Conservation (phyloP, 805 yeast genomes). For the Barnettozyma siamensis region DNA sequence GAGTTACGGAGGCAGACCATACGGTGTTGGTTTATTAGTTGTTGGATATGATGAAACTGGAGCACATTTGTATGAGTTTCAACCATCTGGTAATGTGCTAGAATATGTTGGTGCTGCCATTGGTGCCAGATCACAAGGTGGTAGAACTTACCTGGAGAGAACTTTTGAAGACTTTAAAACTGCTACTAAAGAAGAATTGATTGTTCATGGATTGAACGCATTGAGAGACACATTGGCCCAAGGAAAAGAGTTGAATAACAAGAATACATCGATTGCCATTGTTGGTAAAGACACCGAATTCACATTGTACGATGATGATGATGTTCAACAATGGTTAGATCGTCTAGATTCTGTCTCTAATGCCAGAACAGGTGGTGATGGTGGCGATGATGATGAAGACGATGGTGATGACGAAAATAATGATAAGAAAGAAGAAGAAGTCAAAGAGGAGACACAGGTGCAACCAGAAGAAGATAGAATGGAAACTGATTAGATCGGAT, state of each 20-base stretch:
- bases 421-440: conserved; percentile 11
- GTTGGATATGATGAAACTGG: conserved; percentile 93
- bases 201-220: conserved; percentile 83
- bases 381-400: conserved; percentile 20
- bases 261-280: conserved; percentile 85
- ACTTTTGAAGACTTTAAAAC: conserved; percentile 63
- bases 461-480: conserved; percentile 26
- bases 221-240: conserved; percentile 91
- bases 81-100: conserved; percentile 89
- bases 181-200: conserved; percentile 61
- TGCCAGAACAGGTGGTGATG: conserved; percentile 42
- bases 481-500: conserved; percentile 29
- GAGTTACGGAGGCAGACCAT: conserved; percentile 93
- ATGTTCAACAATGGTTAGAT: conserved; percentile 78
- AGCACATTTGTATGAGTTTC: conserved; percentile 90
- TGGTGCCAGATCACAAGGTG: conserved; percentile 98
- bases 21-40: conserved; percentile 91
- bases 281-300: conserved; percentile 82
- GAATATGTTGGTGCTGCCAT: conserved; percentile 93
- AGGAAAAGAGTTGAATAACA: conserved; percentile 81
- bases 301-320: conserved; percentile 75
- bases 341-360: conserved; percentile 61
- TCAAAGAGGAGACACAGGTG: conserved; percentile 7
- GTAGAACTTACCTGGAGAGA: conserved; percentile 91
- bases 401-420: conserved; percentile 19